These are phyloP conservation scores for Linum trigynum DNA, from an alignment of 345 rosid genomes.

Conservation along the genomic window DNA sequence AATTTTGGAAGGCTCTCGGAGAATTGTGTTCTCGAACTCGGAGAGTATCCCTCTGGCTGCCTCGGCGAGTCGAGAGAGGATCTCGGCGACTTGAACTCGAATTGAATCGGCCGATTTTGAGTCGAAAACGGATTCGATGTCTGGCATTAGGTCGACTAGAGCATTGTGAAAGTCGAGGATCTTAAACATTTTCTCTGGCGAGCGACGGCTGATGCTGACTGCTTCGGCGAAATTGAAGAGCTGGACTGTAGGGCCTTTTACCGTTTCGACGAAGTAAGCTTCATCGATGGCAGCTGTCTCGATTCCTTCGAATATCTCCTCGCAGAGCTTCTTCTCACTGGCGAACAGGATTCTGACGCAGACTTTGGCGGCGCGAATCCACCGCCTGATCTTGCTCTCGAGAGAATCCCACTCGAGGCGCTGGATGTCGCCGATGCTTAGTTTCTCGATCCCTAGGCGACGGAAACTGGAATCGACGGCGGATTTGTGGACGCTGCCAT, in stretches of 20 bases:
- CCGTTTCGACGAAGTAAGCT: conserved; percentile 78
- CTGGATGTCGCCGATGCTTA: conserved; percentile 91
- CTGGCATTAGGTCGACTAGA: too few species aligned
- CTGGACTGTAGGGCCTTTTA: conserved; percentile 60
- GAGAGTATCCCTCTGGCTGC: too few species aligned
- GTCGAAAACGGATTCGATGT: too few species aligned
- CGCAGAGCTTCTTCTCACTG: conserved; percentile 75
- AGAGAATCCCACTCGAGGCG: conserved; percentile 70
- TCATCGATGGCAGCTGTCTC: conserved; percentile 62
- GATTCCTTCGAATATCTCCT: conserved; percentile 62
- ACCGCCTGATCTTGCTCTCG: conserved; percentile 74
- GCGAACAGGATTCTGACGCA: conserved; percentile 73
- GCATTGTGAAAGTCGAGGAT: conserved; percentile 82
- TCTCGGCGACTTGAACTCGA: too few species aligned
- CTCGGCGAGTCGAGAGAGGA: too few species aligned
- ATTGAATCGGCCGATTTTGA: too few species aligned
- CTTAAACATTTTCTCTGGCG: conserved; percentile 89
- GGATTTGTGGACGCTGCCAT: too few species aligned
- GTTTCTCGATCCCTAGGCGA: conserved; percentile 67
- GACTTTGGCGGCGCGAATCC: conserved; percentile 82
- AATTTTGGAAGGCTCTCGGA: too few species aligned
- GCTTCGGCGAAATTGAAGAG: conserved; percentile 88
- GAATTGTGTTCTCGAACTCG: too few species aligned
- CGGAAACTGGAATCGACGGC: too few species aligned
- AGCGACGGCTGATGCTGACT: conserved; percentile 72